Base-by-base conservation (phyloP, 257 asterid genomes). In the Ophiorrhiza pumila region DNA sequence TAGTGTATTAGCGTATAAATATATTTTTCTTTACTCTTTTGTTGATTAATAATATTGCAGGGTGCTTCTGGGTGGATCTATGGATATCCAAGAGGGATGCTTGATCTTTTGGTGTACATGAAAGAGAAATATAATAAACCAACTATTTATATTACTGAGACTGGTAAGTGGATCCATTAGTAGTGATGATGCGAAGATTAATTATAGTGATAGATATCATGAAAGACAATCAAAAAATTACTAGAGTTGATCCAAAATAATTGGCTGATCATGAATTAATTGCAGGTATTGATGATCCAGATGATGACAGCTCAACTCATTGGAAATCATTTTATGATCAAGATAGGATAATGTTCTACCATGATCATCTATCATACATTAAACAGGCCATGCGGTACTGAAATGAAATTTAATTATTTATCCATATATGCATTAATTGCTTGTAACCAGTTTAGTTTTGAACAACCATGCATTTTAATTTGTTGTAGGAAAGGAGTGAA, bases 131-230 rank as follows among this genome's bases (percentile, higher is more conserved):
- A 82, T 17, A 77, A 73, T 2, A 72, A 80, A 73, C 88, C 88
- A 31, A 22, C 74, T 15, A 80, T 86, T 68, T 84, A 86, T 76
- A 67, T 86, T 42, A 84, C 89, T 23, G 85, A 86, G 73, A 84
- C 76, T 74, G 84, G 87, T 81, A 70, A 17, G 20, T 65, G 20
- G 45, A 4, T 7, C 25, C 17, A 32, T n/a, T 22, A 27, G 13
- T 20, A 12, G 34, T n/a, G 39, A 22, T 45, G 7, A 45, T 45
- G 12, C 12, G 50, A 45, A 45, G 50, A 45, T 45, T 17, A 47
- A 2, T 47, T 22, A 47, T 2, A 47, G 41, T 1, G 12, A 9
- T 59, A 58, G 3, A 23, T 8, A 57, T 7, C 35, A 57, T 57
- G 23, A 5, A 58, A 14, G 23, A 1, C 6, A n/a, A 20, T 10